Evolutionary conservation across 768 basidiomycete species (phyloP).

Genomic region (Sutorius australiensis): DNA sequence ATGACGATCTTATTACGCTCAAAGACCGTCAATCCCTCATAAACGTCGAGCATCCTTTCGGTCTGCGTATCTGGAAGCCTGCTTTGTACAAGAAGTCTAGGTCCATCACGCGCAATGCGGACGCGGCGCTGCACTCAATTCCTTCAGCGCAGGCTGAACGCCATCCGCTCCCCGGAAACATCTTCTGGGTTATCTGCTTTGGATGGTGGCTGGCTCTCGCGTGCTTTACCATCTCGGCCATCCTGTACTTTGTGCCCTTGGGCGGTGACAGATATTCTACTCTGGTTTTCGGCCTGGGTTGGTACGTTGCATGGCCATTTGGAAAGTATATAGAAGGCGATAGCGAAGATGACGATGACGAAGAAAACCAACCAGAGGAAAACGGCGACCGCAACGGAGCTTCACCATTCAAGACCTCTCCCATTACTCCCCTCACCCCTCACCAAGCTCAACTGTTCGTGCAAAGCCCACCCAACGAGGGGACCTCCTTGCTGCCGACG

Average conservation of each 20-base stretch:
- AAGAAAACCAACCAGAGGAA: slow-evolving; percentile 34
- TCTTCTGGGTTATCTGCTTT: slow-evolving; percentile 86
- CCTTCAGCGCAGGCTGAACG: slow-evolving; percentile 93
- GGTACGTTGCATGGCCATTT: slow-evolving; percentile 98
- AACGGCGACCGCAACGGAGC: slow-evolving; percentile 15
- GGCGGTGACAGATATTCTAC: slow-evolving; percentile 83
- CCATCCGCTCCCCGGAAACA: slow-evolving; percentile 89
- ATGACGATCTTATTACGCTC: slow-evolving; percentile 87
- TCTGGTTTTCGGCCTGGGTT: slow-evolving; percentile 88
- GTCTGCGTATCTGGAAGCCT: slow-evolving; percentile 99
- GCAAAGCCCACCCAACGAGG: slow-evolving; percentile 37
- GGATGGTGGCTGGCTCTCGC: slow-evolving; percentile 88
- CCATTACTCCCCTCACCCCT: slow-evolving; percentile 41
- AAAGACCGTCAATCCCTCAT: slow-evolving; percentile 97
- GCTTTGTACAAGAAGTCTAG: slow-evolving; percentile 97
- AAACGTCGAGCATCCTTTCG: slow-evolving; percentile 98
- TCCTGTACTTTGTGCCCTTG: slow-evolving; percentile 70
- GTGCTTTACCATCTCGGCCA: slow-evolving; percentile 61
- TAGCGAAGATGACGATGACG: slow-evolving; percentile 39
- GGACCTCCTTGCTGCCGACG: slow-evolving; percentile 42
- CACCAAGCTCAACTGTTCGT: slow-evolving; percentile 12
- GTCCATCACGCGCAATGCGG: slow-evolving; percentile 93
- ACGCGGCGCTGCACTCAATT: slow-evolving; percentile 86
- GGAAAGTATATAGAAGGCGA: slow-evolving; percentile 97
- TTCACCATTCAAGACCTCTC: slow-evolving; percentile 41